These are phyloP conservation scores for Melampsora larici-populina DNA, from an alignment of 1,284 basidiomycete species.

Conservation along the genomic window DNA sequence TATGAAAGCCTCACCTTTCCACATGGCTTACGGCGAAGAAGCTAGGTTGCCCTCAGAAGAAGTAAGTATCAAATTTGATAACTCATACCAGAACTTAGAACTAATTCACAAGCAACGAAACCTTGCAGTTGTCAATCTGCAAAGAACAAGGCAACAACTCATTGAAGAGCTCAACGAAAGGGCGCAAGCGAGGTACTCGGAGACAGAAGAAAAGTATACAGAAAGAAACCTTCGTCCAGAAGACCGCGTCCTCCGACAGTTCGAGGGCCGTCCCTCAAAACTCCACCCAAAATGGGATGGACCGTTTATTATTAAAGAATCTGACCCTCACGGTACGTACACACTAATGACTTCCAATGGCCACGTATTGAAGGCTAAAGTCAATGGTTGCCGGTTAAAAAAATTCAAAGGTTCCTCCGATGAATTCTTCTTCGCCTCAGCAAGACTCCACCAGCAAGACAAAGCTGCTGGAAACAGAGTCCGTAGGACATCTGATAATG, in stretches of 20 bases:
- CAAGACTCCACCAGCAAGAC: no score
- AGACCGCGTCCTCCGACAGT: background rate
- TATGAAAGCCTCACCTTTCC: constrained; percentile 7
- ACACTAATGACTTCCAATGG: background rate
- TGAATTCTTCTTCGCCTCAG: no score
- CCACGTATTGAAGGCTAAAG: background rate
- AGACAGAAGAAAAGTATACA: background rate
- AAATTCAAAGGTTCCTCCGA: background rate
- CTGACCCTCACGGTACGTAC: constrained; percentile 1
- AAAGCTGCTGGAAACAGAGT: no score
- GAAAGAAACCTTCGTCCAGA: background rate
- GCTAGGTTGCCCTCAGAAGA: background rate
- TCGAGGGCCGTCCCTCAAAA: background rate
- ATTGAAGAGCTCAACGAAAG: background rate
- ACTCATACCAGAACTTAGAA: no score
- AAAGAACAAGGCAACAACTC: no score
- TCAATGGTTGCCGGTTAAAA: background rate
- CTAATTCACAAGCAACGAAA: no score
- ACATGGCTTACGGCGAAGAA: constrained; percentile 12
- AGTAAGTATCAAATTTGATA: background rate
- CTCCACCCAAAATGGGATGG: constrained; percentile 15
- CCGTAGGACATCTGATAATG: no score
- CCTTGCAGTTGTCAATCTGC: no score
- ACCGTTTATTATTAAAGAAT: background rate
- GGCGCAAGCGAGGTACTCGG: background rate